phyloP scores from a whole-genome alignment of 768 basidiomycete genomes.

The Suillus plorans region DNA sequence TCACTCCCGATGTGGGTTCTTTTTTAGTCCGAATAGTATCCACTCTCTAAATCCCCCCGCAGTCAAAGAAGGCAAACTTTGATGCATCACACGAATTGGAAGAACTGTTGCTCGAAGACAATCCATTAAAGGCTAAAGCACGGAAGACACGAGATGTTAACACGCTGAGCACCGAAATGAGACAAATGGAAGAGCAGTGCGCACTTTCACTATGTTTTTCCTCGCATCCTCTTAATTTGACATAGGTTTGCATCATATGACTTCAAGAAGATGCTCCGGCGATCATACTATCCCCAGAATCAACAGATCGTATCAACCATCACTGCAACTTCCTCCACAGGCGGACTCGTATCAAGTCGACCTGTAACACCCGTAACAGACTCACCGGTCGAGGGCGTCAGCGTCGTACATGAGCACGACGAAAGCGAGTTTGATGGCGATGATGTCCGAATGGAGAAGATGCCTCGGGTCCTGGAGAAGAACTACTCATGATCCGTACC shows the following conservation, averaged over 20 bases:
- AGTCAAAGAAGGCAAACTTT: slow-evolving; percentile 99
- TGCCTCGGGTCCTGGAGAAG: slow-evolving; percentile 41
- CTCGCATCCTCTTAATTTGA: slow-evolving; percentile 6
- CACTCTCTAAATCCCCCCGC: slow-evolving; percentile 3
- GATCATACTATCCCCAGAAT: slow-evolving; percentile 88
- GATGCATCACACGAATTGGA: slow-evolving; percentile 98
- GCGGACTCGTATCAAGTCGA: slow-evolving; percentile 67
- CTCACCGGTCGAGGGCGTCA: slow-evolving; percentile 43
- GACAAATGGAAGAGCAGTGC: slow-evolving; percentile 98
- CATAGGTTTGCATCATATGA: slow-evolving; percentile 88
- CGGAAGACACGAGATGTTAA: slow-evolving; percentile 85
- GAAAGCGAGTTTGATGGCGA: slow-evolving; percentile 44
- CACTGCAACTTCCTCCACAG: slow-evolving; percentile 74
- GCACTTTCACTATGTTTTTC: slow-evolving; percentile 23
- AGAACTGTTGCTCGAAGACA: slow-evolving; percentile 93
- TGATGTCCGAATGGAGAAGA: slow-evolving; percentile 40
- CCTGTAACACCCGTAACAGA: slow-evolving; percentile 64
- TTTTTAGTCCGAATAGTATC: background rate
- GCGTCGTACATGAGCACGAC: slow-evolving; percentile 41
- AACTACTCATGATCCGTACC: slow-evolving; percentile 41
- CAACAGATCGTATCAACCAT: slow-evolving; percentile 60
- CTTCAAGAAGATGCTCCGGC: slow-evolving; percentile 87
- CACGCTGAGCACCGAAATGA: slow-evolving; percentile 86
- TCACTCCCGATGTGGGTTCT: slow-evolving; percentile 75
- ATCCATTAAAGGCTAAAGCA: slow-evolving; percentile 92